A percentile compares a stretch with the other conserved stretches of the same genome.
Conservation (phyloP, 257 asterid genomes). For the Nyctanthes arbortristis region DNA sequence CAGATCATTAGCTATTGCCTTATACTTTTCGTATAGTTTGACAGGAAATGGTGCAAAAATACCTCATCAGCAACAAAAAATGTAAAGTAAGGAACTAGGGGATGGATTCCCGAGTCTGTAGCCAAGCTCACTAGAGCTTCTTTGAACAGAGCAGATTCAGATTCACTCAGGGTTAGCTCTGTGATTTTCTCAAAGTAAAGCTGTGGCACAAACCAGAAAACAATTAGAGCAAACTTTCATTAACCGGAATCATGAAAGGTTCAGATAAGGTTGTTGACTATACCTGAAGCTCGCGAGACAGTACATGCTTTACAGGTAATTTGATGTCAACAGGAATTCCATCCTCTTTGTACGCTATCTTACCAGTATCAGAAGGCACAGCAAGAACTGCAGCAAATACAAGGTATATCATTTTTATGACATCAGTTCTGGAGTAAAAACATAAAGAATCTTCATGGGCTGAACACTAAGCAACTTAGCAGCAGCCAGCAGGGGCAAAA, state of each 20-base stretch:
- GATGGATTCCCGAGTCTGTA: slow-evolving; percentile 97
- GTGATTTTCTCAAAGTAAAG: slow-evolving; percentile 96
- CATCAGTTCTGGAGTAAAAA: slow-evolving; percentile 7
- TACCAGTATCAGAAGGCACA: slow-evolving; percentile 64
- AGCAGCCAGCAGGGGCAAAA: neutral
- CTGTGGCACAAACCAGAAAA: slow-evolving; percentile 49
- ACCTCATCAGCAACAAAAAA: slow-evolving; percentile 96
- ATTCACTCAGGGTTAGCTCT: slow-evolving; percentile 71
- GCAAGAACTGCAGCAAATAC: slow-evolving; percentile 50
- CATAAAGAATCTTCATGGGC: slow-evolving; percentile 3
- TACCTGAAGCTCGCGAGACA: slow-evolving; percentile 99
- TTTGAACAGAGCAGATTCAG: slow-evolving; percentile 75
- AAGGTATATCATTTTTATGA: slow-evolving; percentile 18
- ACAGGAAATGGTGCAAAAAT: slow-evolving; percentile 13
- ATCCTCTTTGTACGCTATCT: slow-evolving; percentile 82
- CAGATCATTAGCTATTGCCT: slow-evolving; percentile 16
- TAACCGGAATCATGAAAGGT: slow-evolving; percentile 21
- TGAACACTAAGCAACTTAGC: slow-evolving; percentile 8
- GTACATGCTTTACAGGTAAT: slow-evolving; percentile 90
- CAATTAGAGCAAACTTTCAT: slow-evolving; percentile 18
- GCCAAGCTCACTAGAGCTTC: slow-evolving; percentile 88
- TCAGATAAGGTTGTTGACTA: slow-evolving; percentile 10
- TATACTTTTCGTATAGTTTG: slow-evolving; percentile 14
- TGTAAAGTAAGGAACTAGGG: slow-evolving; percentile 94
- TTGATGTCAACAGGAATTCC: slow-evolving; percentile 79